Conservation (phyloP, 805 yeast genomes). For the Wickerhamomyces alni region DNA sequence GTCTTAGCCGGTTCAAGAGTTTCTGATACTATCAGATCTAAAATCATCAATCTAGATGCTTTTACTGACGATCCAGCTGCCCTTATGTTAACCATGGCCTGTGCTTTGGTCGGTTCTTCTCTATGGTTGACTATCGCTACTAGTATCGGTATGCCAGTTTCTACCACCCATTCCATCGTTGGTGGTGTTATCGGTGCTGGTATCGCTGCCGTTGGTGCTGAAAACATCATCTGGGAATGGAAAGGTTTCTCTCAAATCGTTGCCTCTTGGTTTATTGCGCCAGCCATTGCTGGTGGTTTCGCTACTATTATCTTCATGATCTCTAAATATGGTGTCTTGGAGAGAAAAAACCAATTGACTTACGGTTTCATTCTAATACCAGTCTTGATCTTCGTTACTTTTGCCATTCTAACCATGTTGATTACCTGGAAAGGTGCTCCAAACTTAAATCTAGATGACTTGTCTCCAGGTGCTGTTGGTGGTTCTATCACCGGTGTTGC, state of each 20-base stretch:
- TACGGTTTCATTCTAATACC: constrained; percentile 58
- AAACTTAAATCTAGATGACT: constrained; percentile 46
- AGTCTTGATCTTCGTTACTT: constrained; percentile 50
- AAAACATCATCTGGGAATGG: constrained; percentile 71
- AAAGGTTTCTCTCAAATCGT: constrained; percentile 62
- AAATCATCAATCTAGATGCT: constrained; percentile 47
- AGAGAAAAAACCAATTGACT: constrained; percentile 46
- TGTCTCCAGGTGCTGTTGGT: constrained; percentile 45
- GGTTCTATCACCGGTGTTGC: constrained; percentile 65
- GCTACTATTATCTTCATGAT: constrained; percentile 53
- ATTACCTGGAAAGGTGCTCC: constrained; percentile 83
- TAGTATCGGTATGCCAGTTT: constrained; percentile 65
- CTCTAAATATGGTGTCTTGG: constrained; percentile 57
- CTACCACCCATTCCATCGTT: constrained; percentile 74
- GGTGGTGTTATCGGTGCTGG: constrained; percentile 75
- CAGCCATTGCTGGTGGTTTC: constrained; percentile 58
- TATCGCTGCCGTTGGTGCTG: constrained; percentile 63
- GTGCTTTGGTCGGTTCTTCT: constrained; percentile 72
- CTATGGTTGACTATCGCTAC: constrained; percentile 67
- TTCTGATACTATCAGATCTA: constrained; percentile 63
- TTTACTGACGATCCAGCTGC: constrained; percentile 57
- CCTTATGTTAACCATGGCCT: constrained; percentile 69
- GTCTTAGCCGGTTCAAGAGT: constrained; percentile 69
- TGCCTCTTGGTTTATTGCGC: constrained; percentile 81
- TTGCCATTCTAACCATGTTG: constrained; percentile 64